A percentile compares a stretch with the other conserved stretches of the same genome.
Evolutionary conservation across 441 rosid genomes (phyloP).

Genomic region (Populus hybrid): DNA sequence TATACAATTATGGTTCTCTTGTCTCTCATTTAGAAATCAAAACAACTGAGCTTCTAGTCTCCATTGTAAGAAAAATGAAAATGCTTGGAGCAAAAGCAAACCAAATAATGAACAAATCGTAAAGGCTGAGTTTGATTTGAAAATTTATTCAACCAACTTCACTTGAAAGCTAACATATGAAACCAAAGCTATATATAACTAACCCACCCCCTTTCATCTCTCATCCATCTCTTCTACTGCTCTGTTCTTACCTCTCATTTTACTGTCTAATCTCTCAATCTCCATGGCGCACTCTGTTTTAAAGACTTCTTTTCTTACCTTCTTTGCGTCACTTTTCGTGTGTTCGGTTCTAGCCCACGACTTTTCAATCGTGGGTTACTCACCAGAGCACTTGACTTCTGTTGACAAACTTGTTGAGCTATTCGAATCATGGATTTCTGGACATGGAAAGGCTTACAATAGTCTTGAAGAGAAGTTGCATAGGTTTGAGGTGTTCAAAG

Average conservation of each 20-base stretch:
- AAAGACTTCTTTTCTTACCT: constrained; percentile 29
- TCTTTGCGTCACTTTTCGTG: constrained; percentile 32
- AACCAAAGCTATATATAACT: constrained; percentile 26
- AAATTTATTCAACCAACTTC: constrained; percentile 31
- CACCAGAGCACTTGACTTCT: constrained; percentile 54
- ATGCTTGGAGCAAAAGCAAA: constrained; percentile 44
- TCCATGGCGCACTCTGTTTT: constrained; percentile 41
- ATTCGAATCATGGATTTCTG: constrained; percentile 62
- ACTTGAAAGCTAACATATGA: constrained; percentile 51
- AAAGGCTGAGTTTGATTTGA: constrained; percentile 37
- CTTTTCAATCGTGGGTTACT: constrained; percentile 57
- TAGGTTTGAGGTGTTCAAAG: no score
- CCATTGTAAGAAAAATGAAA: not conserved
- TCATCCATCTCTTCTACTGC: constrained; percentile 17
- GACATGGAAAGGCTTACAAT: constrained; percentile 56
- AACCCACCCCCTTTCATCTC: constrained; percentile 9
- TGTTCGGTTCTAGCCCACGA: constrained; percentile 22
- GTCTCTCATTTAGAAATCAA: no score
- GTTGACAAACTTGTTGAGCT: constrained; percentile 53
- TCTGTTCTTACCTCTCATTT: no score
- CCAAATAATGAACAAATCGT: constrained; percentile 40
- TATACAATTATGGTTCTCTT: no score
- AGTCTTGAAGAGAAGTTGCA: no score
- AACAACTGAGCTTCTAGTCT: no score
- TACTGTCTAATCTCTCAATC: not conserved